Evolutionary conservation across 768 basidiomycete genomes (phyloP).

Genomic region (Kwoniella bestiolae): DNA sequence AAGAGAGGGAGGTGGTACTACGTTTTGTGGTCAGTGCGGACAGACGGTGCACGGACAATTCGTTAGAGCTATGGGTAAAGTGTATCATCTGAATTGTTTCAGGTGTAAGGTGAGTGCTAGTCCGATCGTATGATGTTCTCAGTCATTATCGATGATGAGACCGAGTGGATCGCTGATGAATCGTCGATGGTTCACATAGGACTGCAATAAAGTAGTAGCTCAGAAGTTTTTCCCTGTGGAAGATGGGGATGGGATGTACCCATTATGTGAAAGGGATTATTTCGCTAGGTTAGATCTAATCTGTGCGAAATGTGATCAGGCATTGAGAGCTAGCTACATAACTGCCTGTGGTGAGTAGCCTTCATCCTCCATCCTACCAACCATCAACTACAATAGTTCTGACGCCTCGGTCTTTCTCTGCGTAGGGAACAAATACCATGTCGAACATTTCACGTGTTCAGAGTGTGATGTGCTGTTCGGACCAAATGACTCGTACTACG

Average conservation of each 20-base stretch:
- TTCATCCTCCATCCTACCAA: neutral
- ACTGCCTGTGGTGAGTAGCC: conserved; percentile 90
- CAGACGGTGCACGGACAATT: conserved; percentile 83
- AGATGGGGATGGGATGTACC: conserved; percentile 83
- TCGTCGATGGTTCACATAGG: conserved; percentile 62
- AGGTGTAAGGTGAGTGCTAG: conserved; percentile 79
- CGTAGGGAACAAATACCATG: conserved; percentile 95
- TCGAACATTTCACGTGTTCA: conserved; percentile 99
- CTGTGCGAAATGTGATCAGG: conserved; percentile 93
- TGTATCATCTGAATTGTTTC: conserved; percentile 98
- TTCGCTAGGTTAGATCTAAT: conserved; percentile 94
- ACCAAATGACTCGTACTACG: conserved; percentile 98
- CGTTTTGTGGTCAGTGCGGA: conserved; percentile 58
- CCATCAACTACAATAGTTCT: conserved; percentile 64
- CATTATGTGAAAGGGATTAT: conserved; percentile 98
- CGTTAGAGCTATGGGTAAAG: conserved; percentile 88
- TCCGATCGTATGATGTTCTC: conserved; percentile 1
- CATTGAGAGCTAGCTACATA: conserved; percentile 95
- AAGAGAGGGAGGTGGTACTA: conserved; percentile 28
- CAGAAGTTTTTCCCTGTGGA: conserved; percentile 99
- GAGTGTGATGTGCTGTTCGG: conserved; percentile 95
- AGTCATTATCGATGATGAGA: neutral
- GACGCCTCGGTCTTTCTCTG: neutral
- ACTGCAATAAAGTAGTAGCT: conserved; percentile 94
- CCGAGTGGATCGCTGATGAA: conserved; percentile 1